Base-by-base conservation (phyloP, 1,284 basidiomycete genomes). In the Sporisorium scitamineum region DNA sequence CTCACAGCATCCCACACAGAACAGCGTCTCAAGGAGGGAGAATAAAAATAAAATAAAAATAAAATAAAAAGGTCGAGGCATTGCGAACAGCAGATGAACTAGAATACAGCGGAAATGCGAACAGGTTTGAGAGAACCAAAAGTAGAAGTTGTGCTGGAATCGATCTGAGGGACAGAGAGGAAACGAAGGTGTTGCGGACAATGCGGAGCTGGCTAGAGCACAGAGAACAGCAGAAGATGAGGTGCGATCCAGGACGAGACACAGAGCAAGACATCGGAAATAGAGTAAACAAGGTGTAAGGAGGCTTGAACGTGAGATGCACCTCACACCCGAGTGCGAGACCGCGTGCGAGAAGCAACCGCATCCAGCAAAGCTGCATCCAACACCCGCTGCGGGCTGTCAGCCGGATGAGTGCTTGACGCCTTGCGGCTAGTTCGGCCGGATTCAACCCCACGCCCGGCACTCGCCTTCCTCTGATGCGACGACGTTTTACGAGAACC, bases 331-430 rank as follows among this genome's bases (percentile, higher is more conserved):
- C 70, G 64, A 20, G 70, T 64, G 11, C 70, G 55, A 34, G 73
- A 76, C 7, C 68, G 61, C 20, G 73, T 71, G 5, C 71, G 65
- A 18, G 61, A 65, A 22, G 71, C 71, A n/a, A 74, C 66, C 10
- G 54, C 44, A 27, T 68, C 64, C 26, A 50, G 39, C 7, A 50
- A 32, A 3, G 59, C 58, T 6, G 55, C 52, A 29, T 52, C 63
- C 27, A 42, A 29, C 16, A 16, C 56, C 7, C 56, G 32, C 20
- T 53, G 61, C 27, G 50, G 58, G n/a, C 50, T 47, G 5, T 47
- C 50, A 13, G 16, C 41, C 3, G n/a, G 6, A 13, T 45, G 34
- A 2, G 59, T 58, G 47, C 47, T 59, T 6, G 65, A 73, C 6
- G 27, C 45, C 48, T 64, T 69, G 13, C 61, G 61, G 27, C 70